Evolutionary conservation across 2,329 filamentous ascomycete species (phyloP), one percentile per base, ranked within the genome.

Genomic region (Cryphonectria japonica): DNA sequence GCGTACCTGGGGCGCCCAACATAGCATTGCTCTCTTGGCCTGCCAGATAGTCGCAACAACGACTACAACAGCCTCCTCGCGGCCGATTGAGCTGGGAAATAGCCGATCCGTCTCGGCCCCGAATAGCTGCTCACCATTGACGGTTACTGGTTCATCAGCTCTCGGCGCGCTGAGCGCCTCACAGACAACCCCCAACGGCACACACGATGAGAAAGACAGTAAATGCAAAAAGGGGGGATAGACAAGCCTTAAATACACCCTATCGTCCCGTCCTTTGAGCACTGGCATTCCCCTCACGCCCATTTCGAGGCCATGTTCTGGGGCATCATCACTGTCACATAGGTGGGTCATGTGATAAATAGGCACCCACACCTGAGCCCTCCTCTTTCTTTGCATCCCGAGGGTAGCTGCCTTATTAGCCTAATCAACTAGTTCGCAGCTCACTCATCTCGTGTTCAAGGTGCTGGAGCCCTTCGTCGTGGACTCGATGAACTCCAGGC

Each of bases 71-170:
- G 52, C 52, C 29, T 4, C 52, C 26, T 54, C n/a, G 52, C 52
- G 2, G 1, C 9, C n/a, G 52, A 54, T 11, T n/a, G 3, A 4
- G 26, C 11, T 9, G 52, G 52, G 2, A 13, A 2, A 54, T 1
- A 5, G 0, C 8, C 2, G 2, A 11, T 54, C 52, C 7, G 9
- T 29, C 0, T 1, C 2, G 52, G n/a, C n/a, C 2, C 8, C 4
- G n/a, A 54, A 1, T 3, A 54, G 11, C 9, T 54, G 8, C 52
- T 54, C 9, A 54, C 52, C n/a, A n/a, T 3, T 1, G 26, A 54
- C 26, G 29, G 7, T n/a, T 54, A 54, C n/a, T 54, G n/a, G n/a
- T 26, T 54, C 52, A 54, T 54, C 43, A 50, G 16, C 19, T 22
- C 5, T 8, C 16, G 39, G 39, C 39, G 26, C 26, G 26, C 26